Evolutionary conservation across 345 rosid genomes (phyloP), one percentile per base, ranked within the genome.

Genomic region (Erysimum cheiranthoides): DNA sequence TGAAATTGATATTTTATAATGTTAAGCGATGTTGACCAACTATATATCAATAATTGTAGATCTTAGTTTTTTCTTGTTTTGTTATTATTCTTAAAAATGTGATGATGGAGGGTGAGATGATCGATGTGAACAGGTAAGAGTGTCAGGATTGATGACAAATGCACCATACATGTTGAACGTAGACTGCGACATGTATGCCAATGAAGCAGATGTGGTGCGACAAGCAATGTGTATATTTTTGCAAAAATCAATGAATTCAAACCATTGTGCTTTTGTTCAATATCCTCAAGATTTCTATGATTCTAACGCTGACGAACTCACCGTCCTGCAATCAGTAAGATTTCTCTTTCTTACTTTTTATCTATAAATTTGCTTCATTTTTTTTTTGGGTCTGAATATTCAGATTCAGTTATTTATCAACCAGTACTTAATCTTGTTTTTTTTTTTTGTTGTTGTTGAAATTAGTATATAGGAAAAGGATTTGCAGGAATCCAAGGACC

Each of bases 101-200:
- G 13, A 51, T 51, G 46, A 35, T 14, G 5, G 28, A 35, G 8
- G 17, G 5, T 59, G 27, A 14, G 30, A 9, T 54, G 25, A 51
- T n/a, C n/a, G n/a, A 47, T 51, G 11, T 54, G 57, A 65, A 31
- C 81, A 87, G 90, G 85, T 77, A 8, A 74, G 95, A 63, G 90
- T 88, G 1, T 93, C 97, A 1, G 96, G 95, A 16, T 17, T 86
- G 77, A 72, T 89, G 85, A 87, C 90, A 8, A 90, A 90, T 61
- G 90, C 98, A 2, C 90, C 95, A 0, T 81, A 79, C 83, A 87
- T 91, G 85, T 66, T 91, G 47, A 93, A 91, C 69, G 85, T 93
- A 16, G 97, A 93, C 64, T 93, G 96, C 17, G 96, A 91, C 59
- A 89, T 86, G 90, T 89, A 54, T 53, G 90, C 17, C 1, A 85